Base-by-base conservation (phyloP, 2,329 filamentous ascomycete species). In the Diatrype stigma region DNA sequence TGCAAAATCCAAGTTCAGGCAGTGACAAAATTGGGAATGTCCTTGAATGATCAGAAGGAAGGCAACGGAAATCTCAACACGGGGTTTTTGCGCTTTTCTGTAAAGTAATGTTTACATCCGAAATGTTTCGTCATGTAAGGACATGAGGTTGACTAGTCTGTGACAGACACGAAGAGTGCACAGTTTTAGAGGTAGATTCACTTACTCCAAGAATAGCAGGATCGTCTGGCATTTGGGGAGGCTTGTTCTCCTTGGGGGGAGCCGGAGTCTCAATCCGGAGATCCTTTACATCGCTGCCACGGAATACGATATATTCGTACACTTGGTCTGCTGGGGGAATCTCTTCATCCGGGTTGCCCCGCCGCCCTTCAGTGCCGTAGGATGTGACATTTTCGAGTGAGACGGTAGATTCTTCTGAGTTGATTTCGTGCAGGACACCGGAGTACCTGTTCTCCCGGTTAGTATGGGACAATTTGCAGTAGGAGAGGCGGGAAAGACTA, bases 31-130 rank as follows among this genome's bases (percentile, higher is more conserved):
- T 56, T 50, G 46, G 50, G 60, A 61, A 48, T 51, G 55, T 57
- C 59, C 62, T 61, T 60, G 51, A 51, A 63, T 56, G 66, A 85
- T 96, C 91, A 96, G 91, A 96, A 96, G 92, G 92, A 96, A 96
- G 92, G 91, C 92, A 96, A 96, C 92, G 91, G 92, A 96, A 86
- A 88, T 86, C 84, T 96, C 92, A 86, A 96, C 92, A 96, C 77
- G 81, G 81, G 60, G 78, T 87, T 78, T 90, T 85, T 96, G 91
- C 91, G 90, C 90, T 88, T 87, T 88, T 88, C 88, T 87, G 86
- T 84, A 80, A 82, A 82, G 78, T 79, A 68, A 82, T 79, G 80
- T 74, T 73, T 95, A 94, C 90, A 96, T 96, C 92, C 92, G 91
- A 81, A 87, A 89, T 96, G 75, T 75, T 94, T 95, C 89, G 90